phyloP scores from a whole-genome alignment of 2,329 filamentous ascomycete genomes.

The Colletotrichum truncatum region DNA sequence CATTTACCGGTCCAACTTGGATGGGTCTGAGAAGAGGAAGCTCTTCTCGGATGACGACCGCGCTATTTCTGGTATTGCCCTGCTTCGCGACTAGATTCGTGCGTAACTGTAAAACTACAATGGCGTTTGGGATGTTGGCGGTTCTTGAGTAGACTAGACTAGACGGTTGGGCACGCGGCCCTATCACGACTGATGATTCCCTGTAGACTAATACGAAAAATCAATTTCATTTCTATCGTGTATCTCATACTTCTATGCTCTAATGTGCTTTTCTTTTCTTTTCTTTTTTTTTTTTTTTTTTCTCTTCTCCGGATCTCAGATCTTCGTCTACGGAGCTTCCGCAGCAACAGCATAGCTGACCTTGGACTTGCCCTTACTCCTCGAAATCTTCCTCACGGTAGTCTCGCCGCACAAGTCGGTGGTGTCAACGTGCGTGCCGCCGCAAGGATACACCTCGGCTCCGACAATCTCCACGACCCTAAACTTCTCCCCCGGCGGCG shows the following conservation, averaged over 20 bases:
- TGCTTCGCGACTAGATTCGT: neutral
- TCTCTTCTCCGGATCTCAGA: no score
- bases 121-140: neutral
- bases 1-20: constrained; percentile 45
- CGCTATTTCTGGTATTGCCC: constrained; percentile 1
- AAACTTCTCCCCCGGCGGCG: constrained; percentile 63
- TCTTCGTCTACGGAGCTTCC: neutral
- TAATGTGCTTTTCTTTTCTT: no score
- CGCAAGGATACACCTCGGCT: constrained; percentile 77
- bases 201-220: neutral
- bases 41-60: constrained; percentile 33
- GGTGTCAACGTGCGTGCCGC: constrained; percentile 75
- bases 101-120: neutral
- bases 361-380: constrained; percentile 70
- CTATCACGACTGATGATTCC: neutral
- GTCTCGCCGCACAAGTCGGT: constrained; percentile 68
- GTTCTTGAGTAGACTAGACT: neutral
- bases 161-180: neutral
- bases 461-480: constrained; percentile 76
- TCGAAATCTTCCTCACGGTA: constrained; percentile 72
- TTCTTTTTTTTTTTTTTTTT: no score
- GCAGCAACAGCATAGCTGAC: constrained; percentile 54
- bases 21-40: constrained; percentile 39
- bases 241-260: no score
- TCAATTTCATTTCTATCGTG: neutral